Base-by-base conservation (phyloP, 2,329 filamentous ascomycete genomes). In the Aspergillus quadrilineatus region DNA sequence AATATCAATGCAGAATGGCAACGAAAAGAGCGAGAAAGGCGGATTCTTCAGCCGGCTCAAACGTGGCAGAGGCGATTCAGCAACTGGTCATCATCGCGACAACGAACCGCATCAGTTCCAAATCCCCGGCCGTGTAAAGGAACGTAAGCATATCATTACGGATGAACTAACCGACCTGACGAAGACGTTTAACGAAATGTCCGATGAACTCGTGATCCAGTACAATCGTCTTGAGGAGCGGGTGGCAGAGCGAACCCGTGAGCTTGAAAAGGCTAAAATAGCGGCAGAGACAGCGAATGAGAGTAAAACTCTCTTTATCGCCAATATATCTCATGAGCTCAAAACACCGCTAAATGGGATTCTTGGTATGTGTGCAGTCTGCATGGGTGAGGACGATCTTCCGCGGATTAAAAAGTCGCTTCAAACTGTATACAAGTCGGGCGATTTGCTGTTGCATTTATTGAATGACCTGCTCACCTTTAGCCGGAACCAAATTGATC, bases 271-370 rank as follows among this genome's bases (percentile, higher is more conserved):
- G 59, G 95, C 89, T 77, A 96, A 96, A 72, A 90, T 91, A 75
- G 90, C 91, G 1, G 92, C 92, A 1, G 92, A 96, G 73, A 89
- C 90, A n/a, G 92, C 92, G 3, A 97, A 96, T 66, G 90, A 96
- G 75, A 95, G 90, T 80, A 97, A 97, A 76, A 96, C 92, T 0
- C 76, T 96, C 4, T 97, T 97, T 74, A 96, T 97, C 62, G 92
- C 92, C n/a, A 96, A 96, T 65, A 95, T 96, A 44, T 85, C 65
- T 1, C 81, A 87, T 62, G 84, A 96, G 72, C 81, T 97, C 28
- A 95, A 96, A 73, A 96, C 92, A 1, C 92, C 92, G 0, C 77
- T 97, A 10, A 97, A 97, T 69, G 92, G 91, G 3, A 96, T 97
- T 55, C 76, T 97, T 60, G 92, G 92, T 57, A 94, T 97, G 88